Base-by-base conservation (phyloP, 2,329 filamentous ascomycete genomes). In the Colletotrichum kahawae region DNA sequence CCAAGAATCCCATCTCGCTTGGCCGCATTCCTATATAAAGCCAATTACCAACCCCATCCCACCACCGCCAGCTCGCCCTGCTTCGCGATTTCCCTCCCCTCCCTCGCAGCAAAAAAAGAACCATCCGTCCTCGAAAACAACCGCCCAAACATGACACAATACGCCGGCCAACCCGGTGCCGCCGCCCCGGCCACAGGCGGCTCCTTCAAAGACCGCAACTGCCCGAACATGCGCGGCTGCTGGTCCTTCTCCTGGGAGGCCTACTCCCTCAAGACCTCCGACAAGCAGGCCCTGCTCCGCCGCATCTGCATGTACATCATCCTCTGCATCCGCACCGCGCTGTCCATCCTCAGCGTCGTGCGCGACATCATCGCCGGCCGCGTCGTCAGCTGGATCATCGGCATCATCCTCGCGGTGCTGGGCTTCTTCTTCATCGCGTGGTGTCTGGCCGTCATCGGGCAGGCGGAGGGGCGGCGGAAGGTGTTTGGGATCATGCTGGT, bases 241-340 rank as follows among this genome's bases (percentile, higher is more conserved):
- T 74, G 70, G 70, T 54, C 64, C 31, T 76, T 76, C 65, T 69
- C 59, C 36, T 70, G 64, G 70, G 59, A 74, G n/a, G 70, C 70
- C 14, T 76, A 70, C 36, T 70, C 54, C 18, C 65, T 76, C 48
- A 69, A 70, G 31, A 62, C 70, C 12, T 29, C 74, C 21, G 74
- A 74, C 65, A 70, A 29, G 48, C 29, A 59, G 34, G 70, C 54
- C 24, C 59, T 74, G 38, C 24, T 65, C 29, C 74, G 74, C 4
- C 70, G 70, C n/a, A 34, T 74, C 24, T 76, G 70, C 70, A 76
- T 76, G 74, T 60, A 60, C 33, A n/a, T 70, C 51, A 56, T 66
- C 51, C 70, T 76, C 36, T 70, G 43, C 36, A 56, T 56, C 18
- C 64, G 74, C 36, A 74, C 70, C 16, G 74, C 65, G 27, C 31